Conservation (phyloP, 1,139 yeast genomes). For the Sugiyamaella pinicola region DNA sequence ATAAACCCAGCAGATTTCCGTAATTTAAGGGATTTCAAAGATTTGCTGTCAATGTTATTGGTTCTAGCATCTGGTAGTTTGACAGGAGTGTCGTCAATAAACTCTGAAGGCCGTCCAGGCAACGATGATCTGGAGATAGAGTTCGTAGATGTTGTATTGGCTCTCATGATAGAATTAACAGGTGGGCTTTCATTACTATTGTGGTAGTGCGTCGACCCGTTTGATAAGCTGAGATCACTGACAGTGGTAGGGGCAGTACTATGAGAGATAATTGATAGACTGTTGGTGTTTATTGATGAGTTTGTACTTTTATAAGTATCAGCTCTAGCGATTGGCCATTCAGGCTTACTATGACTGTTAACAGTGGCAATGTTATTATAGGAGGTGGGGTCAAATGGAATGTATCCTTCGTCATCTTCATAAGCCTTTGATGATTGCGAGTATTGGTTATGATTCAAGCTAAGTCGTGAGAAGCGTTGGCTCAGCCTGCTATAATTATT, state of each 20-base stretch:
- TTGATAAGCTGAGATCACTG: conserved; percentile 36
- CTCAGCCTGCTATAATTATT: not conserved
- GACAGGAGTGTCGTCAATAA: conserved; percentile 31
- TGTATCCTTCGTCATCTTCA: conserved; percentile 29
- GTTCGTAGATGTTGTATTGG: conserved; percentile 9
- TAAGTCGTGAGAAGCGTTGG: conserved; percentile 1
- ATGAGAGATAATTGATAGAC: conserved; percentile 31
- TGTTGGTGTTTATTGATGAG: conserved; percentile 34
- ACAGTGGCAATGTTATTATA: conserved; percentile 27
- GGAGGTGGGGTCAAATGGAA: conserved; percentile 38
- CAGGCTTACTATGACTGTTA: conserved; percentile 4
- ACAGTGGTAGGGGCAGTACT: conserved; percentile 43
- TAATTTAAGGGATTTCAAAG: conserved; percentile 32
- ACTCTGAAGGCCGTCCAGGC: conserved; percentile 15
- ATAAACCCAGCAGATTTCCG: conserved; percentile 52
- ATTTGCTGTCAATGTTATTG: conserved; percentile 4
- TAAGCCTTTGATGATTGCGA: conserved; percentile 3
- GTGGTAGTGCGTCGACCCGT: not conserved
- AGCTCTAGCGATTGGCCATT: conserved; percentile 26
- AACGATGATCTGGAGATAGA: conserved; percentile 8
- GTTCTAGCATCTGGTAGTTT: conserved; percentile 30
- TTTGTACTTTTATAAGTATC: conserved; percentile 33
- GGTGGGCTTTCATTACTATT: not conserved
- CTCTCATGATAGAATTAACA: conserved; percentile 3
- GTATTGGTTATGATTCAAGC: conserved; percentile 1